Evolutionary conservation across 2,329 filamentous ascomycete genomes (phyloP).

Genomic region (Penicillium sp.): DNA sequence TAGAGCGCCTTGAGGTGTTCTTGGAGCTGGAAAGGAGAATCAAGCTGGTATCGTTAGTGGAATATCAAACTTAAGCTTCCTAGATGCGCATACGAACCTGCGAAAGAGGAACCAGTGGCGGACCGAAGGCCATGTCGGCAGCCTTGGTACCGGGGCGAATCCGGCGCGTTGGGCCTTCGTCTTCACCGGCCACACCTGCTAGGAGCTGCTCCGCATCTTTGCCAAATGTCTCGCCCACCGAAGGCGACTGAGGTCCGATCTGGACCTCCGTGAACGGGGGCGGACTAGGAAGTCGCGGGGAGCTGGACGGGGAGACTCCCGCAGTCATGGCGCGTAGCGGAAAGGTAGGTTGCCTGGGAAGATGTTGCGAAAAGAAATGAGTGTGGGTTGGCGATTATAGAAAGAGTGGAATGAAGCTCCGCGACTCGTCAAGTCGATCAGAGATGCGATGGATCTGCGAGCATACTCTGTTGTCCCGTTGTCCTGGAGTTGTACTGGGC

Average conservation of each 20-base stretch:
- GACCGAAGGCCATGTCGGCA: conserved; percentile 90
- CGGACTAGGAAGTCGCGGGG: conserved; percentile 90
- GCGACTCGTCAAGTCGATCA: conserved; percentile 21
- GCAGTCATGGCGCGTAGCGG: conserved; percentile 47
- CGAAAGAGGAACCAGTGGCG: conserved; percentile 81
- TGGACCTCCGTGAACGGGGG: conserved; percentile 95
- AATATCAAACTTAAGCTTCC: conserved; percentile 9
- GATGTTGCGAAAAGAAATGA: conserved; percentile 24
- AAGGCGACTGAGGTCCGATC: conserved; percentile 78
- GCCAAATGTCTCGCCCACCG: conserved; percentile 65
- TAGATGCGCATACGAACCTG: conserved; percentile 66
- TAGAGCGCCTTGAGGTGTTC: conserved; percentile 95
- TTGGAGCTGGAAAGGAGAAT: conserved; percentile 95
- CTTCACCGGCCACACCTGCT: conserved; percentile 63
- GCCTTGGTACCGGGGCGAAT: conserved; percentile 92
- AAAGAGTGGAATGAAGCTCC: conserved; percentile 30
- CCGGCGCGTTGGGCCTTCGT: conserved; percentile 77
- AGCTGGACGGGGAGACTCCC: conserved; percentile 67
- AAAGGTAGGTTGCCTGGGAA: conserved; percentile 13
- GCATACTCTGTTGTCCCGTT: conserved; percentile 24
- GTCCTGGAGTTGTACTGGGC: conserved; percentile 17
- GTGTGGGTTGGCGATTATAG: conserved; percentile 19
- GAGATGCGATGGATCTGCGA: conserved; percentile 25
- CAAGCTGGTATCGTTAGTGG: conserved; percentile 66
- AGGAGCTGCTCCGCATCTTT: conserved; percentile 61